A percentile compares a stretch with the other conserved stretches of the same genome.
Conservation (phyloP, 225 moss, liverwort and hornwort species). For the Sphagnum contortum region DNA sequence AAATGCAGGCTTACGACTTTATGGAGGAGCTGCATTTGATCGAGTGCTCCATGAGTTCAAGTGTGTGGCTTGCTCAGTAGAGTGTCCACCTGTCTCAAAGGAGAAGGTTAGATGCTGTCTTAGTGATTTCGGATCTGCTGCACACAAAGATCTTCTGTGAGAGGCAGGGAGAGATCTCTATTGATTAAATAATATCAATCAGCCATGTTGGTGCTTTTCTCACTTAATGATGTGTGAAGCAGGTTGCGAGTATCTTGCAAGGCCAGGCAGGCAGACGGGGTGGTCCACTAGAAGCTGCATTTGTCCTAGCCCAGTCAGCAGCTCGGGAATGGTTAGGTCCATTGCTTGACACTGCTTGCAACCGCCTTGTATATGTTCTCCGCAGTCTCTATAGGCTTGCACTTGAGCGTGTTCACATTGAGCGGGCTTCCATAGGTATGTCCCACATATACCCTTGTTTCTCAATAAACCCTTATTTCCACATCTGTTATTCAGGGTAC, state of each 20-base stretch:
- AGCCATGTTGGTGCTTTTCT: too few relatives aligned
- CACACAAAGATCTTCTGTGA: too few relatives aligned
- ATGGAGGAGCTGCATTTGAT: slow-evolving; percentile 75
- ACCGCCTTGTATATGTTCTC: slow-evolving; percentile 61
- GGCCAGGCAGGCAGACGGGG: slow-evolving; percentile 67
- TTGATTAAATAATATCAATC: too few relatives aligned
- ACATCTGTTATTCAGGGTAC: too few relatives aligned
- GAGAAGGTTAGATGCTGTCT: slow-evolving; percentile 36
- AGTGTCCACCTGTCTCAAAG: slow-evolving; percentile 75
- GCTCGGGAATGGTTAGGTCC: slow-evolving; percentile 74
- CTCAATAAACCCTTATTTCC: too few relatives aligned
- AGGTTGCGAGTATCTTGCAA: slow-evolving; percentile 73
- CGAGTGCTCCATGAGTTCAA: slow-evolving; percentile 78
- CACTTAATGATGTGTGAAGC: background rate
- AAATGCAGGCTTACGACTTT: slow-evolving; percentile 55
- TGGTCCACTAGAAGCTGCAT: slow-evolving; percentile 44
- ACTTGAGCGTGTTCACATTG: slow-evolving; percentile 56
- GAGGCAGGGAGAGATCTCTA: too few relatives aligned
- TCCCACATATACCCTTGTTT: background rate
- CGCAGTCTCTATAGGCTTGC: slow-evolving; percentile 67
- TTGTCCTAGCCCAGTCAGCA: slow-evolving; percentile 63
- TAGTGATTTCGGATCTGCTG: too few relatives aligned
- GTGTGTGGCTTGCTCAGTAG: slow-evolving; percentile 67
- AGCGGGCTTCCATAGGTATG: slow-evolving; percentile 37
- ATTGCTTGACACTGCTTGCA: slow-evolving; percentile 62